Conservation (phyloP, 768 basidiomycete genomes). For the Chalciporus sphaerocephalus region DNA sequence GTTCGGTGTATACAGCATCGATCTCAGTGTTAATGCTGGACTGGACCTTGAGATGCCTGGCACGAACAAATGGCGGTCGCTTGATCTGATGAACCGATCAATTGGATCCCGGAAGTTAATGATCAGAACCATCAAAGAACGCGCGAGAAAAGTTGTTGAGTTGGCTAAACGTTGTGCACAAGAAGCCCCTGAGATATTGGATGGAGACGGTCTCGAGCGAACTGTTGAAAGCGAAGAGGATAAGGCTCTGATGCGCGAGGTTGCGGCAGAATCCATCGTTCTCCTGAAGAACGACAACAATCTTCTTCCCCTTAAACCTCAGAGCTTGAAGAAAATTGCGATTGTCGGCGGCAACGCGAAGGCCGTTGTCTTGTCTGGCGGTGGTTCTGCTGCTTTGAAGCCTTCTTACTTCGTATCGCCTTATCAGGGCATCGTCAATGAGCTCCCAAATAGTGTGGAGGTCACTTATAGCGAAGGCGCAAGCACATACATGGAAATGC, state of each 20-base stretch:
- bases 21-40: slow-evolving; percentile 65
- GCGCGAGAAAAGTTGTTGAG: slow-evolving; percentile 62
- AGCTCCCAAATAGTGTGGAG: slow-evolving; percentile 46
- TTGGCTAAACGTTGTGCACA: slow-evolving; percentile 66
- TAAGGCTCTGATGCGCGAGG: slow-evolving; percentile 55
- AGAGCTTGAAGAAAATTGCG: slow-evolving; percentile 59
- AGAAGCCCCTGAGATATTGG: slow-evolving; percentile 66
- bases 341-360: slow-evolving; percentile 68
- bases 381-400: slow-evolving; percentile 68
- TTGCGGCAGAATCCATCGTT: slow-evolving; percentile 70
- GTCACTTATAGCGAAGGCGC: slow-evolving; percentile 69
- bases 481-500: slow-evolving; percentile 57
- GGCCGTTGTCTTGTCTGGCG: slow-evolving; percentile 66
- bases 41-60: slow-evolving; percentile 82
- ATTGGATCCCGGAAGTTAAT: slow-evolving; percentile 62
- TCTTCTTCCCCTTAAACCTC: slow-evolving; percentile 36
- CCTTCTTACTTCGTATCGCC: slow-evolving; percentile 74
- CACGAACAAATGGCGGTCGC: slow-evolving; percentile 66
- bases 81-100: slow-evolving; percentile 61
- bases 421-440: slow-evolving; percentile 67
- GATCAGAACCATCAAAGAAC: slow-evolving; percentile 57
- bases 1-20: slow-evolving; percentile 70
- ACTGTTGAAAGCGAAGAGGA: slow-evolving; percentile 60
- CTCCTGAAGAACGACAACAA: slow-evolving; percentile 64
- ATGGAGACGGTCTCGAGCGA: slow-evolving; percentile 65